A percentile compares a stretch with the other conserved stretches of the same genome.
Conservation (phyloP, 768 basidiomycete genomes). For the Gloeopeniophorella convolvens region DNA sequence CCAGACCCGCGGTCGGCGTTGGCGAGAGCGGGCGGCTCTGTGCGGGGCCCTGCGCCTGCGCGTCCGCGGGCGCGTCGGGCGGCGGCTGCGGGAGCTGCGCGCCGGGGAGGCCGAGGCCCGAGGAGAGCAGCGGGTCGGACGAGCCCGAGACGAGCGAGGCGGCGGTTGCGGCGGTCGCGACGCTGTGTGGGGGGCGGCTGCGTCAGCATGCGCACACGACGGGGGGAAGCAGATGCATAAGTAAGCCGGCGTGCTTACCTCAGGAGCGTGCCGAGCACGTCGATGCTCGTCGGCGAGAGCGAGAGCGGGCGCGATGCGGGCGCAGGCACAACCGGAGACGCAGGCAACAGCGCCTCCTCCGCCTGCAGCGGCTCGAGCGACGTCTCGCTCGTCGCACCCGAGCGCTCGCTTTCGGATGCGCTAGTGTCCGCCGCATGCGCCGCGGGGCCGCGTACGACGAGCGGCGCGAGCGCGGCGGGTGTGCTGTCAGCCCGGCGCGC, state of each 20-base stretch:
- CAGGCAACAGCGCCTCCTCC: conserved; percentile 7
- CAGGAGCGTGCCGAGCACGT: conserved; percentile 75
- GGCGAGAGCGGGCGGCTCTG: conserved; percentile 34
- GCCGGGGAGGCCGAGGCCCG: conserved; percentile 41
- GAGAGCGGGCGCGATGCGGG: conserved; percentile 18
- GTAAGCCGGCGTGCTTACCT: conserved; percentile 42
- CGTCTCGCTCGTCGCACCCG: conserved; percentile 4
- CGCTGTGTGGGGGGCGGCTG: conserved; percentile 37
- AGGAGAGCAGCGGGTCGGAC: conserved; percentile 55
- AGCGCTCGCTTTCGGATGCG: conserved; percentile 5
- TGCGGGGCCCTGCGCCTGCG: no score
- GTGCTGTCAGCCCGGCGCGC: no score
- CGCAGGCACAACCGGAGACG: not conserved
- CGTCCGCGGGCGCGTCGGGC: conserved; percentile 11
- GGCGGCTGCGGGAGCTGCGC: conserved; percentile 14
- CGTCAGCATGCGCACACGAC: not conserved
- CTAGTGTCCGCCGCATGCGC: conserved; percentile 8
- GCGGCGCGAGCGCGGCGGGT: conserved; percentile 19
- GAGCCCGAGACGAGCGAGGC: conserved; percentile 76
- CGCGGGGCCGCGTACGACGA: conserved; percentile 19
- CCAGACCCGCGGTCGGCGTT: conserved; percentile 36
- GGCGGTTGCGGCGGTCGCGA: conserved; percentile 88
- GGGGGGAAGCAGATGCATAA: not conserved
- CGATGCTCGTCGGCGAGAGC: conserved; percentile 69
- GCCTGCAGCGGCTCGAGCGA: not conserved